Evolutionary conservation across 495 filamentous ascomycete species (phyloP).

Genomic region (Podospora conica): DNA sequence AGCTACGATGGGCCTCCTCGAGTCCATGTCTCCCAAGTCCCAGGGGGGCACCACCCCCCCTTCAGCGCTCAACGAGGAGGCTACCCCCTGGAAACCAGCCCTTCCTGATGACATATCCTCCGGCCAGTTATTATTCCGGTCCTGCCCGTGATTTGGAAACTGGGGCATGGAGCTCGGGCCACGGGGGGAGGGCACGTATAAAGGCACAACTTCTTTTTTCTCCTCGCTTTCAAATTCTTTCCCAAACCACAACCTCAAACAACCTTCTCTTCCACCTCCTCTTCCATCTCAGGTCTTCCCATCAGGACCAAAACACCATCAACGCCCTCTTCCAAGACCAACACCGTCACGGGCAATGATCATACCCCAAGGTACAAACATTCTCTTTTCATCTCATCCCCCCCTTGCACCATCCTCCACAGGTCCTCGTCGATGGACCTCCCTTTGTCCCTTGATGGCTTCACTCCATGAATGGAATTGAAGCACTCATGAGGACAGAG

Average conservation of each 20-base stretch:
- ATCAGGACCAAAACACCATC: neutral
- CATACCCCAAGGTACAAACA: neutral
- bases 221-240: neutral
- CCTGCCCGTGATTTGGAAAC: neutral
- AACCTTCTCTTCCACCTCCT: no score
- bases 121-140: no score
- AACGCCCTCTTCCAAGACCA: neutral
- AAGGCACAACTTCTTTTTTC: neutral
- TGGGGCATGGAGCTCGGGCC: neutral
- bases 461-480: neutral
- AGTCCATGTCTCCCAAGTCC: no score
- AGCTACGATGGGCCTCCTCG: no score
- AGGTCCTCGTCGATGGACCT: no score
- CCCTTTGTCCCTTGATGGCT: neutral
- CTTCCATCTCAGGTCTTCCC: neutral
- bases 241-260: neutral
- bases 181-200: neutral
- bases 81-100: no score
- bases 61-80: no score
- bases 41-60: no score
- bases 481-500: neutral
- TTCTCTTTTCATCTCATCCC: neutral
- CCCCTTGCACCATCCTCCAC: no score
- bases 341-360: neutral
- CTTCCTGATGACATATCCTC: no score